Evolutionary conservation across 306 rosid species (phyloP).

Genomic region (Quillaja saponaria): DNA sequence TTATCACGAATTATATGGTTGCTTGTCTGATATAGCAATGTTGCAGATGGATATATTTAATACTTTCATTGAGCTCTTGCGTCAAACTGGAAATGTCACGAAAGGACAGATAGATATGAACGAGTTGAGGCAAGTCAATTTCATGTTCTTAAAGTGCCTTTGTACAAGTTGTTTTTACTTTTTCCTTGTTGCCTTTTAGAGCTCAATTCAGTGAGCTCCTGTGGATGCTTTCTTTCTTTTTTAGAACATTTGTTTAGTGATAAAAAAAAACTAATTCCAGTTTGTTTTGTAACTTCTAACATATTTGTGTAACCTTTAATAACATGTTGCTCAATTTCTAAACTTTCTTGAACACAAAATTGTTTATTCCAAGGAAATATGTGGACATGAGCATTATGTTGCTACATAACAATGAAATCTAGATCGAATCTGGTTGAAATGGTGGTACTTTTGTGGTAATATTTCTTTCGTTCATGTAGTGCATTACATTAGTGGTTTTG

Average conservation of each 20-base stretch:
- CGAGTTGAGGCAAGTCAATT: slow-evolving; percentile 73
- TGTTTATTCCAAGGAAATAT: not conserved
- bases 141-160: slow-evolving; percentile 15
- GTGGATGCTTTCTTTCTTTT: not conserved
- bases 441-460: too few relatives aligned
- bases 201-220: not conserved
- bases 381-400: not conserved
- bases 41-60: slow-evolving; percentile 95
- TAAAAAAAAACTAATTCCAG: too few relatives aligned
- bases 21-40: slow-evolving; percentile 40
- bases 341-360: not conserved
- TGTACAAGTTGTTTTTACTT: not conserved
- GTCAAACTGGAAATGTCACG: slow-evolving; percentile 98
- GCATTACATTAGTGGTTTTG: too few relatives aligned
- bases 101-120: slow-evolving; percentile 80
- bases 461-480: too few relatives aligned
- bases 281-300: too few relatives aligned
- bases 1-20: slow-evolving; percentile 9
- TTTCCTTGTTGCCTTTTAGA: slow-evolving; percentile 11
- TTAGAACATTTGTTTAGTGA: not conserved
- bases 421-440: not conserved
- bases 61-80: slow-evolving; percentile 92
- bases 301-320: not conserved
- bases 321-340: too few relatives aligned
- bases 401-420: not conserved